Evolutionary conservation across 768 basidiomycete species (phyloP).

Genomic region (Macrolepiota dolichaula): DNA sequence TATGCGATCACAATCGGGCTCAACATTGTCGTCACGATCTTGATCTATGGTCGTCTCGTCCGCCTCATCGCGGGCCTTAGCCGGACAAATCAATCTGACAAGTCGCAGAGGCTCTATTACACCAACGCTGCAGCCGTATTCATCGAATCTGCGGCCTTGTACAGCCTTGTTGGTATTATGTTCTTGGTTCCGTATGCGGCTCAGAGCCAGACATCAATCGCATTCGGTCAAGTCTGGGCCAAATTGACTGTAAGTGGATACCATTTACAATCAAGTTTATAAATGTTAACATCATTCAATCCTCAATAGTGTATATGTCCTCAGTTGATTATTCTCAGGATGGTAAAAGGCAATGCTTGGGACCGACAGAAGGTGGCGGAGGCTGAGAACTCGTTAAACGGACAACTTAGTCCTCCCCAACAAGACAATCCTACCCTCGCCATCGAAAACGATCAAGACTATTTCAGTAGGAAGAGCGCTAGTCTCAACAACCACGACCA

Average conservation of each 20-base stretch:
- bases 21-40: conserved; percentile 38
- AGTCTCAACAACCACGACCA: background rate
- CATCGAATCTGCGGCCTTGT: conserved; percentile 38
- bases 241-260: conserved; percentile 34
- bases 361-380: conserved; percentile 10
- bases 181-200: conserved; percentile 36
- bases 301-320: conserved; percentile 12
- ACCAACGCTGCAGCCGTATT: conserved; percentile 33
- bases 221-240: conserved; percentile 38
- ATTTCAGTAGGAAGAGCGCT: conserved; percentile 1
- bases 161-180: conserved; percentile 33
- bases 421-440: background rate
- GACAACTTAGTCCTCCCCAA: background rate
- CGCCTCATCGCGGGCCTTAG: conserved; percentile 26
- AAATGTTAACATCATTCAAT: background rate
- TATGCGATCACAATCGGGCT: conserved; percentile 36
- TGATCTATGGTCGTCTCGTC: conserved; percentile 36
- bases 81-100: background rate
- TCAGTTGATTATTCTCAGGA: conserved; percentile 14
- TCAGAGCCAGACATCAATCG: conserved; percentile 27
- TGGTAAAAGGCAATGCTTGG: conserved; percentile 13
- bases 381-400: conserved; percentile 10
- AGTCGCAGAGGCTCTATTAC: conserved; percentile 31
- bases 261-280: background rate
- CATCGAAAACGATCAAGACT: background rate